Evolutionary conservation across 2,329 filamentous ascomycete species (phyloP).

Genomic region (Penicillium sp.): DNA sequence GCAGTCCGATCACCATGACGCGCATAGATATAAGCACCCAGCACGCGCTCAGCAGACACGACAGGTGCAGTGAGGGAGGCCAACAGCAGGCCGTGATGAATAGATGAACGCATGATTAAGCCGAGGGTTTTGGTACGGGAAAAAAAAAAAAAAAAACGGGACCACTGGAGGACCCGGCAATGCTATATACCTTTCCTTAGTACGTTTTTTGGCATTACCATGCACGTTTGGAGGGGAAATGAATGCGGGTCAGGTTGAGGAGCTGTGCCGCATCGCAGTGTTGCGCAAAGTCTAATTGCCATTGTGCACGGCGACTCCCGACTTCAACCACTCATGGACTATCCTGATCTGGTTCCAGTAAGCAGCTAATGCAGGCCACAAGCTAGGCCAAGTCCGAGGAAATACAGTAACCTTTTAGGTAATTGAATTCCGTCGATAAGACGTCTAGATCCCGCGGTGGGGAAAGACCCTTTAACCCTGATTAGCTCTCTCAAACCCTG

Average conservation of each 20-base stretch:
- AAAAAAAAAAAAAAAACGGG: not conserved
- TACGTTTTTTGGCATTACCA: not conserved
- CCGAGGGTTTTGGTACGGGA: too few relatives aligned
- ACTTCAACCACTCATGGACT: not conserved
- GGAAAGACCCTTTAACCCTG: not conserved
- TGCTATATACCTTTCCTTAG: not conserved
- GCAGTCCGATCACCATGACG: constrained; percentile 86
- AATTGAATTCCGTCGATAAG: constrained; percentile 16
- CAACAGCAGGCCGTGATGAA: constrained; percentile 27
- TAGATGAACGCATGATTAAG: constrained; percentile 28
- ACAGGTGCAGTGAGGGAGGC: constrained; percentile 26
- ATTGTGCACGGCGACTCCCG: constrained; percentile 5
- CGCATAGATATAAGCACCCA: constrained; percentile 84
- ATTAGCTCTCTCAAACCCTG: not conserved
- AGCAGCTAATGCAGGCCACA: constrained; percentile 9
- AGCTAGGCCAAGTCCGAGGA: constrained; percentile 11
- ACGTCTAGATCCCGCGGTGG: not conserved
- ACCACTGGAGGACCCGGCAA: not conserved
- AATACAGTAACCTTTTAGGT: constrained; percentile 16
- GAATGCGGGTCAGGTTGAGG: not conserved
- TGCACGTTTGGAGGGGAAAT: not conserved
- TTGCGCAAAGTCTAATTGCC: constrained; percentile 1
- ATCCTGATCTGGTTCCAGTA: not conserved
- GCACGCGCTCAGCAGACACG: constrained; percentile 62
- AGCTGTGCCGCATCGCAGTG: not conserved